Percentiles rank a stretch among this genome's conserved stretches.
Conservation (phyloP, 1,284 basidiomycete species). For the Leccinum subrobustum region DNA sequence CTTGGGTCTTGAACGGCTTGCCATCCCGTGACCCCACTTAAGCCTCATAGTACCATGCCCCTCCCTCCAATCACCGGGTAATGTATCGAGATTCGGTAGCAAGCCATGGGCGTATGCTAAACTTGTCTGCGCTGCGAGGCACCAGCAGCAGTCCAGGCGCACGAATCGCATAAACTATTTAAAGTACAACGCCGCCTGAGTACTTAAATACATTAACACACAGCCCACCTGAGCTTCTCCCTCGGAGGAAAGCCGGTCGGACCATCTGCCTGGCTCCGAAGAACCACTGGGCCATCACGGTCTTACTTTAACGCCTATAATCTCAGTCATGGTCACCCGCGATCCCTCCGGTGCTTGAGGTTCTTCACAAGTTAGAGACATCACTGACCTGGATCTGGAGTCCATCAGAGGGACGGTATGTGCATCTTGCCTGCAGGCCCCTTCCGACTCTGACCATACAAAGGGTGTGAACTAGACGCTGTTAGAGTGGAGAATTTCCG, state of each 20-base stretch:
- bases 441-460: not conserved
- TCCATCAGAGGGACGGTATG: slow-evolving; percentile 47
- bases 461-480: not conserved
- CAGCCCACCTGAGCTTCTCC: not conserved
- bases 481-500: not conserved
- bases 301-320: no score
- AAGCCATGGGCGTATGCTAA: not conserved
- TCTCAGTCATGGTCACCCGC: no score
- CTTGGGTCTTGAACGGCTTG: not conserved
- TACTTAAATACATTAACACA: not conserved
- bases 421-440: slow-evolving; percentile 64
- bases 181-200: not conserved
- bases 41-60: not conserved
- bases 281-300: not conserved
- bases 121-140: not conserved
- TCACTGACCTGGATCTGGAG: slow-evolving; percentile 38
- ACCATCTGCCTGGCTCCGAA: not conserved
- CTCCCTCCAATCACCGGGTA: not conserved
- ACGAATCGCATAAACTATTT: not conserved
- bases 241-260: not conserved
- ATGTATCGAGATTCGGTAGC: not conserved
- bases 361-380: slow-evolving; percentile 32
- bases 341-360: not conserved
- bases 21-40: not conserved
- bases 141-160: not conserved